Percentiles rank a stretch among this genome's conserved stretches.
Evolutionary conservation across 768 basidiomycete genomes (phyloP).

Genomic region (Kwoniella shandongensis): DNA sequence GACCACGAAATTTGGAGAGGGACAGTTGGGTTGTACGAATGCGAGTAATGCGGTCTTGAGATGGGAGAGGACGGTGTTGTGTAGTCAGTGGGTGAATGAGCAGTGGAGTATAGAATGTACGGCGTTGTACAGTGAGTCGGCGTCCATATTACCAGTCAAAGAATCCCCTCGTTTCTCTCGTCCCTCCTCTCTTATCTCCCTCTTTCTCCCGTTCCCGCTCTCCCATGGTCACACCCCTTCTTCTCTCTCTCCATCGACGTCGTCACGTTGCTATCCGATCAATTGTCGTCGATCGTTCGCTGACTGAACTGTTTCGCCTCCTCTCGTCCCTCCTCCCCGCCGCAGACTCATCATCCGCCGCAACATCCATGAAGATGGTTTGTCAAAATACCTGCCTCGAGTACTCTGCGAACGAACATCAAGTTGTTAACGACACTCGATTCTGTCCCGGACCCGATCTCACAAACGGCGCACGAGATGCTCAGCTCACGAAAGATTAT

Average conservation of each 20-base stretch:
- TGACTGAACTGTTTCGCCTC: background rate
- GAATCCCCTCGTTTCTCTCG: background rate
- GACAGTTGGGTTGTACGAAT: constrained; percentile 51
- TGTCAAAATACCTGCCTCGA: constrained; percentile 50
- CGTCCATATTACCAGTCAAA: no score
- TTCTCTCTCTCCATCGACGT: no score
- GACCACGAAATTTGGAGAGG: constrained; percentile 41
- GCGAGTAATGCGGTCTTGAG: constrained; percentile 40
- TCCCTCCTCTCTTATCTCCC: background rate
- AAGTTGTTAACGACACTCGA: constrained; percentile 30
- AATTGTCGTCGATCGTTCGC: no score
- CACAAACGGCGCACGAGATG: constrained; percentile 35
- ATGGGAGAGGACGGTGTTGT: constrained; percentile 50
- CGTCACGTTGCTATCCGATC: no score
- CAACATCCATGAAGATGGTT: constrained; percentile 50
- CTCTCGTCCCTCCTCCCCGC: background rate
- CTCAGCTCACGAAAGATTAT: constrained; percentile 46
- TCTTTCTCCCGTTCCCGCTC: background rate
- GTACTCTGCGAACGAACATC: constrained; percentile 40
- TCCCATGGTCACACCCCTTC: no score
- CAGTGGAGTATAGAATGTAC: constrained; percentile 39
- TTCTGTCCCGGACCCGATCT: constrained; percentile 50
- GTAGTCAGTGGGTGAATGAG: constrained; percentile 50
- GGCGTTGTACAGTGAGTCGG: constrained; percentile 43
- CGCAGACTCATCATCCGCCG: constrained; percentile 31